Conservation (phyloP, 495 filamentous ascomycete genomes). For the Aspergillus cristatus region DNA sequence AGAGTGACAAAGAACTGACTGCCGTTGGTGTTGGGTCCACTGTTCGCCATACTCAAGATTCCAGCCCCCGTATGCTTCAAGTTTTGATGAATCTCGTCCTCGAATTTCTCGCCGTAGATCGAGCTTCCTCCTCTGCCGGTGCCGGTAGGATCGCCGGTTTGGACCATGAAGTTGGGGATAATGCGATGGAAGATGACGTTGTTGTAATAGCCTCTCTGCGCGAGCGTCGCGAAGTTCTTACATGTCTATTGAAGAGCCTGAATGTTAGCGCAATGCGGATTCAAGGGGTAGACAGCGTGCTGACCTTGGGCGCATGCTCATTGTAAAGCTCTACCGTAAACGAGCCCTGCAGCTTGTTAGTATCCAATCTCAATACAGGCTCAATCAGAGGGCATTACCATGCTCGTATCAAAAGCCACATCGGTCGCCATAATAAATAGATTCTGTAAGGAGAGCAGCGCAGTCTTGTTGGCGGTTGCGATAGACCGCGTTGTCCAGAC, state of each 20-base stretch:
- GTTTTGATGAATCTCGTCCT: slow-evolving; percentile 70
- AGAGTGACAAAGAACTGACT: slow-evolving; percentile 84
- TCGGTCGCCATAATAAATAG: slow-evolving; percentile 57
- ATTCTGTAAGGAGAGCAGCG: neutral
- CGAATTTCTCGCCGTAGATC: slow-evolving; percentile 93
- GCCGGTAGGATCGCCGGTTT: slow-evolving; percentile 92
- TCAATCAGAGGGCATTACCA: slow-evolving; percentile 42
- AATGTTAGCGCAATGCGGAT: slow-evolving; percentile 6
- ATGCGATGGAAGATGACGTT: slow-evolving; percentile 82
- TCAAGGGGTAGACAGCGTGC: slow-evolving; percentile 1
- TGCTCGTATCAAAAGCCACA: slow-evolving; percentile 69
- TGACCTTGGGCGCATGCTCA: slow-evolving; percentile 62
- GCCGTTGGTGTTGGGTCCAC: slow-evolving; percentile 89
- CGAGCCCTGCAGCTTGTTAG: slow-evolving; percentile 48
- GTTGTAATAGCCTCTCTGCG: slow-evolving; percentile 78
- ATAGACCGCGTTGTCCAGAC: slow-evolving; percentile 1
- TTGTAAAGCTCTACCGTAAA: slow-evolving; percentile 88
- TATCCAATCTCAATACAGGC: neutral
- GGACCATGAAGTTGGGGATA: slow-evolving; percentile 94
- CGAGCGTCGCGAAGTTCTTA: slow-evolving; percentile 77
- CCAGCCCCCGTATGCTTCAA: slow-evolving; percentile 94
- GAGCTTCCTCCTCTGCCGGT: slow-evolving; percentile 84
- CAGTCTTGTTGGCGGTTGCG: slow-evolving; percentile 2
- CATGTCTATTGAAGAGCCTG: slow-evolving; percentile 50
- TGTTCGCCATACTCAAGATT: slow-evolving; percentile 92